Evolutionary conservation across 2,329 filamentous ascomycete species (phyloP), one percentile per base, ranked within the genome.

Genomic region (Albifimbria verrucaria): DNA sequence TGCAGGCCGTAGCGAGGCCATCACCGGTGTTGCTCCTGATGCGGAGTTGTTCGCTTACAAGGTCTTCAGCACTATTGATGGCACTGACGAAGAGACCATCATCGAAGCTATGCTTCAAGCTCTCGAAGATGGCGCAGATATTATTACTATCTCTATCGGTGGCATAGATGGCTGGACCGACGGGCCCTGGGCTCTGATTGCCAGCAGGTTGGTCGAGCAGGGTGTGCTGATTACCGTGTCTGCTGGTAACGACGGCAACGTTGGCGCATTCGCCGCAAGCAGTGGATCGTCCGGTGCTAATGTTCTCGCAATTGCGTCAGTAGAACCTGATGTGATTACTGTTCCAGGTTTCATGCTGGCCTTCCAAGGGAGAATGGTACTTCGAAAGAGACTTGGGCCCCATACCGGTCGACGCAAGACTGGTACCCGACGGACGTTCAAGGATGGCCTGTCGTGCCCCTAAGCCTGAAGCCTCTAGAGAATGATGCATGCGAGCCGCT

Each of bases 181-280:
- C 17, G 65, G 56, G n/a, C 52, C 62, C 5, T 68, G 61, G 65
- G 68, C 72, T 22, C 64, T 68, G n/a, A 65, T 72, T 22, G 67
- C 71, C 15, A 68, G 67, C 9, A 69, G 75, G 7, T 72, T 78
- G 45, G 72, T 72, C 7, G 70, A 75, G n/a, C 60, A 66, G 9
- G 75, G 74, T 22, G 69, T 76, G 4, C 66, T 72, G 3, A 66
- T 71, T 48, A 70, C 69, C 2, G 65, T 75, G 42, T 69, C 74
- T 1, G 73, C 71, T 3, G 76, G 76, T 18, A 79, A 80, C 53
- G 64, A 70, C 26, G 76, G 76, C n/a, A 61, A 63, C 5, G 55
- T 62, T 15, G 76, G 76, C 3, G 59, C 74, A 0, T 77, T 76
- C 57, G 72, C 68, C 44, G 65, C 66, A 24, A 68, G 65, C 47